Evolutionary conservation across 306 rosid species (phyloP), one percentile per base, ranked within the genome.

Genomic region (Inga laurina): DNA sequence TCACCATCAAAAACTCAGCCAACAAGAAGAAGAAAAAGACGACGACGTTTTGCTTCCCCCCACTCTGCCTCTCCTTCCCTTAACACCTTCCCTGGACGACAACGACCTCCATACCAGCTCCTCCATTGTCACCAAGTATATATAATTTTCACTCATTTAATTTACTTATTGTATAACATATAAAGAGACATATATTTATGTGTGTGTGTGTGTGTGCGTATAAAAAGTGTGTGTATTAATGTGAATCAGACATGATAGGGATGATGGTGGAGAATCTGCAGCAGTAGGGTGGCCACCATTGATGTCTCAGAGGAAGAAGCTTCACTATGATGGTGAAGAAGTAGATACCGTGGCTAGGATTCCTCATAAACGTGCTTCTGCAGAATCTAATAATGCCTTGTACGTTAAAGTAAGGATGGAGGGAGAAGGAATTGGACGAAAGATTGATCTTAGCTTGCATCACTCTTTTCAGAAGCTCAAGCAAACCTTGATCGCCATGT

Each of bases 331-430:
- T 49, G 4, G 2, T 52, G 57, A 52, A 52, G 73, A 61, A 2
- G 90, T 74, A 32, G 81, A 15, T 71, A 15, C 22, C 62, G 54
- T 16, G 43, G 52, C 75, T 10, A 32, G 10, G 54, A 41, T 41
- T n/a, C 69, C 24, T 43, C 54, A 71, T 4, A 64, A 12, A 56
- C 10, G 27, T 19, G 11, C 62, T 19, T 1, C n/a, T 8, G 39
- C 87, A 57, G 76, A 77, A 64, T 78, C 84, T 3, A 80, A 75
- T 19, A 44, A 44, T 44, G 56, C 79, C 12, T 69, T 76, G 72
- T 91, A 85, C 77, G 94, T 96, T 54, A 96, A 96, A 85, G 97
- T 93, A 82, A 93, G 90, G 87, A 94, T 96, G 99, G 99, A 96
- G 52, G 99, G 98, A 66, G 91, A 88, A 13, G 94, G 90, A 49